Evolutionary conservation across 2,329 filamentous ascomycete genomes (phyloP).

Genomic region (Xylariaceae sp.): DNA sequence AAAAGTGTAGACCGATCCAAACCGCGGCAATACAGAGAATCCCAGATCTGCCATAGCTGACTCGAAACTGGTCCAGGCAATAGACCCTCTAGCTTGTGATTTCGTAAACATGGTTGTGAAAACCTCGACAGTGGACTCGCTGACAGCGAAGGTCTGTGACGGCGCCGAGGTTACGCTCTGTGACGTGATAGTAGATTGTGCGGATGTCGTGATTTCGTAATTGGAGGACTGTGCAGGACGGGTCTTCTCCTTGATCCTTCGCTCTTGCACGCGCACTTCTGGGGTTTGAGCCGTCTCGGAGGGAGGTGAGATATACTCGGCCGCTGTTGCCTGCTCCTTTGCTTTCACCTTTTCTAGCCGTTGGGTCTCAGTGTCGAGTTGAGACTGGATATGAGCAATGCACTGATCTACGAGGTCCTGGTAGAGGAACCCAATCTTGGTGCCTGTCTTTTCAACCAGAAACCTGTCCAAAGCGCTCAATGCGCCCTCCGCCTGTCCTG

Average conservation of each 20-base stretch:
- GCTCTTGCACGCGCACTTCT: slow-evolving; percentile 30
- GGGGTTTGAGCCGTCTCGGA: slow-evolving; percentile 14
- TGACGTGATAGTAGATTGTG: slow-evolving; percentile 1
- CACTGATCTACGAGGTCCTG: slow-evolving; percentile 39
- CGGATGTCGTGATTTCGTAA: slow-evolving; percentile 27
- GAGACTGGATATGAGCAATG: slow-evolving; percentile 29
- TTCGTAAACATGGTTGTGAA: slow-evolving; percentile 36
- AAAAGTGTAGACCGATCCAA: slow-evolving; percentile 38
- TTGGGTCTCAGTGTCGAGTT: slow-evolving; percentile 20
- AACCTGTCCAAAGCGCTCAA: slow-evolving; percentile 35
- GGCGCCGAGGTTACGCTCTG: not conserved
- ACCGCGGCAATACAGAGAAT: slow-evolving; percentile 29
- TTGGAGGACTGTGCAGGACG: slow-evolving; percentile 34
- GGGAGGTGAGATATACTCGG: slow-evolving; percentile 18
- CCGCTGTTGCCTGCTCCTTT: slow-evolving; percentile 5
- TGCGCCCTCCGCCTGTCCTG: slow-evolving; percentile 34
- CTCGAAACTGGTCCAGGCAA: slow-evolving; percentile 37
- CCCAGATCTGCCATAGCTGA: slow-evolving; percentile 38
- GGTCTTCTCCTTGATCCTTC: slow-evolving; percentile 42
- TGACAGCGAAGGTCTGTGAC: slow-evolving; percentile 33
- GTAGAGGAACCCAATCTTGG: slow-evolving; percentile 41
- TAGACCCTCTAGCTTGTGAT: slow-evolving; percentile 27
- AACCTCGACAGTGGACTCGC: slow-evolving; percentile 32
- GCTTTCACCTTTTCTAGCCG: not conserved
- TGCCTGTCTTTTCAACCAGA: slow-evolving; percentile 35